Conservation (phyloP, 768 basidiomycete genomes). For the Exsudoporus frostii region DNA sequence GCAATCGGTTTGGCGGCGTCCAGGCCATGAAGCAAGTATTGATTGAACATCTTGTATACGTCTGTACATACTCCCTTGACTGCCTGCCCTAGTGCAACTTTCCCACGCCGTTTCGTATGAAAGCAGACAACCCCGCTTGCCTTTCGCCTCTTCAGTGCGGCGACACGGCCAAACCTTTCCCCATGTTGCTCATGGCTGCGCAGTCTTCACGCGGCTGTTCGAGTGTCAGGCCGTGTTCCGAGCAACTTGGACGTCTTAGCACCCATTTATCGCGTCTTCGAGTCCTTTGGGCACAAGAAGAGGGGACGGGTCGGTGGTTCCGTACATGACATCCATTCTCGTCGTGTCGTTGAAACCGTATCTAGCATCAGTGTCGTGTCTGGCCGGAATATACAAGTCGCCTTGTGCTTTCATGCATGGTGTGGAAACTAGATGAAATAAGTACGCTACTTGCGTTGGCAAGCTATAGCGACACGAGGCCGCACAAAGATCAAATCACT, state of each 20-base stretch:
- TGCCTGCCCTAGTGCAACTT: constrained; percentile 22
- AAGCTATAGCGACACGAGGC: too few relatives aligned
- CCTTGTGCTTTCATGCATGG: neutral
- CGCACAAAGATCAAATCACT: too few relatives aligned
- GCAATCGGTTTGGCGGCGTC: constrained; percentile 51
- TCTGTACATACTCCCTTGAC: too few relatives aligned
- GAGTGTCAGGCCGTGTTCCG: constrained; percentile 88
- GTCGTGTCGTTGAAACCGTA: neutral
- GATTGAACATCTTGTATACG: neutral
- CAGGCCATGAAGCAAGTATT: too few relatives aligned
- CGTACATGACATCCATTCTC: constrained; percentile 28
- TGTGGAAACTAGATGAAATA: too few relatives aligned
- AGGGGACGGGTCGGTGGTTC: constrained; percentile 79
- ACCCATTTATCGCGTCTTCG: constrained; percentile 61
- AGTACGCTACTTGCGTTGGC: too few relatives aligned
- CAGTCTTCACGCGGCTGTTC: constrained; percentile 63
- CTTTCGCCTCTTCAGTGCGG: constrained; percentile 55
- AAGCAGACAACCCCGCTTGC: neutral
- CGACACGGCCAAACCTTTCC: constrained; percentile 76
- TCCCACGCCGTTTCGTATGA: constrained; percentile 11
- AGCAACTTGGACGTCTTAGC: constrained; percentile 75
- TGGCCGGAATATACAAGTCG: neutral
- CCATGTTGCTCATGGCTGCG: constrained; percentile 87
- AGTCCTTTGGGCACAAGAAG: constrained; percentile 34
- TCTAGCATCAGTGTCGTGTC: neutral